Conservation (phyloP, 441 rosid genomes). For the Adansonia madagascariensis region DNA sequence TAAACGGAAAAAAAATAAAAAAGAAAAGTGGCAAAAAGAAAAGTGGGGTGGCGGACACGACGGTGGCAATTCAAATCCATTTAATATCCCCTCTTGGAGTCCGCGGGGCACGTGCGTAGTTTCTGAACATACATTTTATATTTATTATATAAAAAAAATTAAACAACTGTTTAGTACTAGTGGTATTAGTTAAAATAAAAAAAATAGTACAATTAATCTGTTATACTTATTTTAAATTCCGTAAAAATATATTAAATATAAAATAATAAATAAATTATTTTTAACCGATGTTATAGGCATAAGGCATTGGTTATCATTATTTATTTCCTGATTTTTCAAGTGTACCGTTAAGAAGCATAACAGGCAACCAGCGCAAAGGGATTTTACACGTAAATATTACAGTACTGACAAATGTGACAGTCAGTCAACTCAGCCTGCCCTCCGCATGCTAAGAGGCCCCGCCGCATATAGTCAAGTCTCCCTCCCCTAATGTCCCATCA, state of each 20-base stretch:
- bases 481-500: background rate
- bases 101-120: slow-evolving; percentile 41
- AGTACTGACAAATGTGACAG: slow-evolving; percentile 32
- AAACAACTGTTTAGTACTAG: no score
- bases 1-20: slow-evolving; percentile 6
- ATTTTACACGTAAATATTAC: background rate
- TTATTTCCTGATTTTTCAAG: background rate
- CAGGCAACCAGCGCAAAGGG: background rate
- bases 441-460: background rate
- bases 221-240: no score
- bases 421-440: background rate
- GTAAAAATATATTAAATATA: no score
- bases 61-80: slow-evolving; percentile 22
- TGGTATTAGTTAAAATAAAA: no score
- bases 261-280: no score
- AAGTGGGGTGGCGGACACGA: slow-evolving; percentile 13
- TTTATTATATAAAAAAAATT: no score
- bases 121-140: background rate
- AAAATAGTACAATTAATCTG: no score
- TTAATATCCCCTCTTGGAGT: slow-evolving; percentile 26
- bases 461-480: slow-evolving; percentile 10
- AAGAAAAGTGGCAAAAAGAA: background rate
- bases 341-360: background rate
- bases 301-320: background rate
- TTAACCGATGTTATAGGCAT: no score